Conservation (phyloP, 768 basidiomycete species). For the Tricholoma bakamatsutake region DNA sequence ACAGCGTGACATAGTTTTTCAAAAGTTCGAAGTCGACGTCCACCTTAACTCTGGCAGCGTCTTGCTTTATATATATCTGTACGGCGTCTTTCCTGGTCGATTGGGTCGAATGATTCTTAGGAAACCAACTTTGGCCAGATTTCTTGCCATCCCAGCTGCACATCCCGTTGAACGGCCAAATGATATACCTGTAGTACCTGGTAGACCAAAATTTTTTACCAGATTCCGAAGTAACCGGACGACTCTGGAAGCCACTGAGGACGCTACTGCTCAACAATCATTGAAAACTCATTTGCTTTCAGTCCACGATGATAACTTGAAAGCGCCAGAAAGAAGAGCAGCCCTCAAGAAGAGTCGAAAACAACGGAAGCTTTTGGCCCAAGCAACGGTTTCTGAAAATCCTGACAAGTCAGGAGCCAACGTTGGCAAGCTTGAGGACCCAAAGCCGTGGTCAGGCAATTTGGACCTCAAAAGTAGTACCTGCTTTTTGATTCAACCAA, state of each 20-base stretch:
- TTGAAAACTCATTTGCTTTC: neutral
- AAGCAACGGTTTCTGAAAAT: neutral
- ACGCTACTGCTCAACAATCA: neutral
- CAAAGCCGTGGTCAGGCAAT: neutral
- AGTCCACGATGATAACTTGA: neutral
- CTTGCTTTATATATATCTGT: too few relatives aligned
- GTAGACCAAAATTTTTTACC: neutral
- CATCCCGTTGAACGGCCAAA: neutral
- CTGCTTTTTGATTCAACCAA: neutral
- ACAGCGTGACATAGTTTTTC: conserved; percentile 2
- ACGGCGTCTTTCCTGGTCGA: neutral
- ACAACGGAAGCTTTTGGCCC: neutral
- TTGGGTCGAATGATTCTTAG: neutral
- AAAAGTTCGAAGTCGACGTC: too few relatives aligned
- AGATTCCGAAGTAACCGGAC: neutral
- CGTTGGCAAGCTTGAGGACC: neutral
- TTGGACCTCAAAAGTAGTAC: neutral
- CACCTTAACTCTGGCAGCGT: too few relatives aligned
- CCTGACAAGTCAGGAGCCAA: neutral
- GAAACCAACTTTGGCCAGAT: neutral
- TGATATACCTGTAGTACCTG: neutral
- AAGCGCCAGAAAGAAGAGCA: neutral
- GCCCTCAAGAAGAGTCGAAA: neutral
- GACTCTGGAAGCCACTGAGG: neutral
- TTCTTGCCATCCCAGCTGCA: neutral